phyloP scores from a whole-genome alignment of 352 stramenopile genomes.

The Pythium chondricola region DNA sequence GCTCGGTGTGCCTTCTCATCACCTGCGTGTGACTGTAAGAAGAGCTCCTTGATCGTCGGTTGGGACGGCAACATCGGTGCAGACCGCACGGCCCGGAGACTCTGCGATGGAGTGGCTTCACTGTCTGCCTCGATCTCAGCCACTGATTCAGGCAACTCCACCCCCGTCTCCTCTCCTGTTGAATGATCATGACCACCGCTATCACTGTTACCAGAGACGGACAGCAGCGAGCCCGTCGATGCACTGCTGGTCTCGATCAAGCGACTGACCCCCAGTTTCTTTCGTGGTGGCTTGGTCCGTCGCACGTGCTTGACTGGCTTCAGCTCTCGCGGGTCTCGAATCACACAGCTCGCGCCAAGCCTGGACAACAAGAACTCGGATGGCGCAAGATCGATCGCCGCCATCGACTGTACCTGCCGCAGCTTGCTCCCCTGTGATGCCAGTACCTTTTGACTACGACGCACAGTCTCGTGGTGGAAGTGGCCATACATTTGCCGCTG shows the following conservation, averaged over 20 bases:
- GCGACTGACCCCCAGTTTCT: too few relatives aligned
- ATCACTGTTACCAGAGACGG: too few relatives aligned
- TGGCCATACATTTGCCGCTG: conserved; percentile 72
- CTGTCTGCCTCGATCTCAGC: background rate
- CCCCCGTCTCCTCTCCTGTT: background rate
- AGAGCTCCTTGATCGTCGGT: conserved; percentile 30
- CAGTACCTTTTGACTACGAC: conserved; percentile 43
- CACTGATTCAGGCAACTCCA: background rate
- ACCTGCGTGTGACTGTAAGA: conserved; percentile 27
- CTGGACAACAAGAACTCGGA: conserved; percentile 66
- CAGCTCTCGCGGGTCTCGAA: conserved; percentile 15
- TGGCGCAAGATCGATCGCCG: conserved; percentile 46
- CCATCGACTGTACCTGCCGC: conserved; percentile 24
- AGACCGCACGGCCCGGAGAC: conserved; percentile 6
- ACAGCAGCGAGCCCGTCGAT: too few relatives aligned
- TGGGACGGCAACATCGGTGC: conserved; percentile 5
- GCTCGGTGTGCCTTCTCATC: conserved; percentile 23
- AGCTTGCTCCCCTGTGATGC: conserved; percentile 28
- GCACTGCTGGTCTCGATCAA: background rate
- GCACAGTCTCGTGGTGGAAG: conserved; percentile 60
- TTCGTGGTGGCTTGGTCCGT: too few relatives aligned
- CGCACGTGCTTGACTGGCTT: background rate
- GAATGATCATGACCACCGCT: too few relatives aligned
- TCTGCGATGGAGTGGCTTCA: background rate
- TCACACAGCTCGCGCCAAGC: conserved; percentile 53